Evolutionary conservation across 352 stramenopile genomes (phyloP).

Genomic region (Globisporangium nagaii): DNA sequence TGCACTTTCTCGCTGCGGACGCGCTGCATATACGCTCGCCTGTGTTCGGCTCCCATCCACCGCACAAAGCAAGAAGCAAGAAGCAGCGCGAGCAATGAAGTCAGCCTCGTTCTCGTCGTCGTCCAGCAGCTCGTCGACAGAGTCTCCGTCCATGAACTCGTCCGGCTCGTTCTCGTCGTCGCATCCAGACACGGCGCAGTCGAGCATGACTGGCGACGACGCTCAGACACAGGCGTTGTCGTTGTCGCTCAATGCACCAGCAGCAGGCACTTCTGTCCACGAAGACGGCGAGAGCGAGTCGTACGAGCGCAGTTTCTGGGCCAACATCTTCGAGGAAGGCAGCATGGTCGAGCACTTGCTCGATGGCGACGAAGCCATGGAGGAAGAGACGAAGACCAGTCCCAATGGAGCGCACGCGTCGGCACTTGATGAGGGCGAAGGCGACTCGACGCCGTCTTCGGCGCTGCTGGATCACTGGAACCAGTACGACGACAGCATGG

Average conservation of each 20-base stretch:
- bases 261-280: background rate
- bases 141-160: conserved; percentile 8
- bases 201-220: background rate
- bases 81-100: conserved; percentile 7
- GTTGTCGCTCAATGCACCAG: background rate
- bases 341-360: conserved; percentile 19
- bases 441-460: conserved; percentile 11
- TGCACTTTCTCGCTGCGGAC: background rate
- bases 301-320: conserved; percentile 29
- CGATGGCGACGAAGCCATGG: conserved; percentile 23
- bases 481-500: conserved; percentile 33
- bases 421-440: background rate
- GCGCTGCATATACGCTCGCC: background rate
- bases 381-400: conserved; percentile 11
- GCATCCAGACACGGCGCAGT: background rate
- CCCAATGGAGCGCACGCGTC: conserved; percentile 2
- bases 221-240: background rate
- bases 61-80: no score
- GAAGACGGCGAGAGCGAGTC: conserved; percentile 4
- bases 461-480: conserved; percentile 26
- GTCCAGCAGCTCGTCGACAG: conserved; percentile 8
- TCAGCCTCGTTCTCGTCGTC: conserved; percentile 11
- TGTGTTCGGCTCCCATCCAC: no score
- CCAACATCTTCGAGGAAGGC: conserved; percentile 29
- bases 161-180: conserved; percentile 6